Evolutionary conservation across 2,329 filamentous ascomycete species (phyloP), one percentile per base, ranked within the genome.

Genomic region (Calonectria pseudoreteaudii): DNA sequence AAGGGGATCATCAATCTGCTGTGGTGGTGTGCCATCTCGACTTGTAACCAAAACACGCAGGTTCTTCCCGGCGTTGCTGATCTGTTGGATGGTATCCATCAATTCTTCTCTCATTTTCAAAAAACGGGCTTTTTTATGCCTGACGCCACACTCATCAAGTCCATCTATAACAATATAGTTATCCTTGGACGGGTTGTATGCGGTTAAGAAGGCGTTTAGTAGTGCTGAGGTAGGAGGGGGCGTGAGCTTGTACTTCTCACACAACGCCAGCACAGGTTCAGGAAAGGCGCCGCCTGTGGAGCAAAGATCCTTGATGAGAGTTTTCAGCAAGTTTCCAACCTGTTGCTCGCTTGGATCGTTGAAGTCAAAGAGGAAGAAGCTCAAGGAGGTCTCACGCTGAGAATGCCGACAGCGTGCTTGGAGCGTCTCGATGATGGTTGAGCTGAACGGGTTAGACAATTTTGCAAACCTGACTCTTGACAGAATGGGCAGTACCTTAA

Each of bases 311-410:
- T 41, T 62, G 56, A 62, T 62, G 34, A 62, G 34, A 9, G 56
- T 62, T 62, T 38, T 62, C 14, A 62, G 23, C 34, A 62, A 16
- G 26, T 62, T 62, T 20, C 14, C 23, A 20, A 62, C 26, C 26
- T 62, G 56, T 18, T 62, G 56, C n/a, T 38, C 34, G 6, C 13
- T 62, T 41, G 56, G 9, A 13, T 62, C 36, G 23, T 38, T 62
- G 36, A 62, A 62, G 23, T 62, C 38, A n/a, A 62, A 62, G n/a
- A 62, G 28, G 16, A 62, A 62, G 56, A 41, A 62, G 16, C 56
- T 62, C 23, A 62, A 41, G 10, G 34, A 62, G 10, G 56, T 23
- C 26, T 28, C 56, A 11, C 34, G 56, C 16, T 38, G 56, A 28
- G 56, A 41, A 13, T 28, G 31, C 14, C n/a, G 41, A n/a, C 34